Percentiles rank a stretch among this genome's conserved stretches.
phyloP scores from a whole-genome alignment of 148 eudicot genomes.

The Rhododendron kiyosumense region DNA sequence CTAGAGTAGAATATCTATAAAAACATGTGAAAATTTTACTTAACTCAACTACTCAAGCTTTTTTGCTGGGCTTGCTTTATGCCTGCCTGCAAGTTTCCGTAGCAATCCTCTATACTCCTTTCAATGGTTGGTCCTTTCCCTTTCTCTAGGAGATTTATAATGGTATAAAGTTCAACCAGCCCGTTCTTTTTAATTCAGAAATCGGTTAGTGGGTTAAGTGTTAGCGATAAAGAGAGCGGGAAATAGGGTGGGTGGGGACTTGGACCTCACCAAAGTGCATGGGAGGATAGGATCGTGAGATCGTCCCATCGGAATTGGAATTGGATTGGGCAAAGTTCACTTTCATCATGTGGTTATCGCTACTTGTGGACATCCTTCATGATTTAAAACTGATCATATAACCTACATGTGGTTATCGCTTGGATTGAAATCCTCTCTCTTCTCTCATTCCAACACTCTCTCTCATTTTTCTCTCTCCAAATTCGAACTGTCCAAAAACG shows the following conservation, averaged over 20 bases:
- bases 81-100: background rate
- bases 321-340: too few relatives aligned
- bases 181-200: background rate
- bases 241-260: background rate
- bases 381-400: too few relatives aligned
- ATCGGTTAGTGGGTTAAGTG: background rate
- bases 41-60: conserved; percentile 8
- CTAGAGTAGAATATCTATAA: background rate
- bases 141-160: background rate
- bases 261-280: background rate
- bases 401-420: too few relatives aligned
- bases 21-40: background rate
- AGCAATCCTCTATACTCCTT: too few relatives aligned
- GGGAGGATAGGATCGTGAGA: too few relatives aligned
- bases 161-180: background rate
- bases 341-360: too few relatives aligned
- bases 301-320: background rate
- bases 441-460: too few relatives aligned
- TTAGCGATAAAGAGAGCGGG: background rate
- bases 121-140: background rate
- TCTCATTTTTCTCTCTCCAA: too few relatives aligned
- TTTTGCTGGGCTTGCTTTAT: conserved; percentile 3
- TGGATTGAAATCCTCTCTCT: too few relatives aligned
- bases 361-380: too few relatives aligned
- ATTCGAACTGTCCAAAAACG: too few relatives aligned